A percentile compares a stretch with the other conserved stretches of the same genome.
phyloP scores from a whole-genome alignment of 2,329 filamentous ascomycete species.

The Phialophora verrucosa region DNA sequence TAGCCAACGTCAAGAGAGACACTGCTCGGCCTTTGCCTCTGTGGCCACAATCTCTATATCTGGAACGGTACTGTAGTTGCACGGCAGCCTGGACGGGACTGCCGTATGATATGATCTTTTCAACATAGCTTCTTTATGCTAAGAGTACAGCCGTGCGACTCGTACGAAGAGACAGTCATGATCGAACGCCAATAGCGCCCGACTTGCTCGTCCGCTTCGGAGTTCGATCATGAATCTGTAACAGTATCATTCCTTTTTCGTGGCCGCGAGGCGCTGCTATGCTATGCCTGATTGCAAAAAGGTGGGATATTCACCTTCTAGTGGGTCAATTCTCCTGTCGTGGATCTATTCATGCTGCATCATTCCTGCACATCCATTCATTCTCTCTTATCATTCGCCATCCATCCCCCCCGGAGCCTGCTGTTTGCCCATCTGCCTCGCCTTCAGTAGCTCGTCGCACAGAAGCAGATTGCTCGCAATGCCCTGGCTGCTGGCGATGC shows the following conservation, averaged over 20 bases:
- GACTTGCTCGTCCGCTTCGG: neutral
- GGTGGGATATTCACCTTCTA: too few relatives aligned
- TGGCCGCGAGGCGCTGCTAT: neutral
- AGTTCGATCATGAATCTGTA: too few relatives aligned
- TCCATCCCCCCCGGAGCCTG: conserved; percentile 46
- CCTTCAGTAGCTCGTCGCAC: conserved; percentile 97
- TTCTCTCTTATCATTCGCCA: conserved; percentile 30
- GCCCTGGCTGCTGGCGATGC: conserved; percentile 88
- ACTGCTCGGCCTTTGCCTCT: too few relatives aligned
- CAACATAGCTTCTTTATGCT: neutral
- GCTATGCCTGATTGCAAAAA: neutral
- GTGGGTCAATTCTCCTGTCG: neutral
- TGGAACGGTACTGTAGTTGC: too few relatives aligned
- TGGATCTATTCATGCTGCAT: neutral
- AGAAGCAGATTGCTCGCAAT: conserved; percentile 94
- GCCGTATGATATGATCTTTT: too few relatives aligned
- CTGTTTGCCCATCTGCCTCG: conserved; percentile 80
- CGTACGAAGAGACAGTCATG: neutral
- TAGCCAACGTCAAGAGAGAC: too few relatives aligned
- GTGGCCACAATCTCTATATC: too few relatives aligned
- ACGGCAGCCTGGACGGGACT: too few relatives aligned
- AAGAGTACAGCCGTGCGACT: neutral
- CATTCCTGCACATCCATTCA: neutral
- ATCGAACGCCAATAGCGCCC: neutral
- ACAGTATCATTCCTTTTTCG: neutral